A percentile compares a stretch with the other conserved stretches of the same genome.
Conservation (phyloP, 352 stramenopile species). For the Globisporangium takayamanum region DNA sequence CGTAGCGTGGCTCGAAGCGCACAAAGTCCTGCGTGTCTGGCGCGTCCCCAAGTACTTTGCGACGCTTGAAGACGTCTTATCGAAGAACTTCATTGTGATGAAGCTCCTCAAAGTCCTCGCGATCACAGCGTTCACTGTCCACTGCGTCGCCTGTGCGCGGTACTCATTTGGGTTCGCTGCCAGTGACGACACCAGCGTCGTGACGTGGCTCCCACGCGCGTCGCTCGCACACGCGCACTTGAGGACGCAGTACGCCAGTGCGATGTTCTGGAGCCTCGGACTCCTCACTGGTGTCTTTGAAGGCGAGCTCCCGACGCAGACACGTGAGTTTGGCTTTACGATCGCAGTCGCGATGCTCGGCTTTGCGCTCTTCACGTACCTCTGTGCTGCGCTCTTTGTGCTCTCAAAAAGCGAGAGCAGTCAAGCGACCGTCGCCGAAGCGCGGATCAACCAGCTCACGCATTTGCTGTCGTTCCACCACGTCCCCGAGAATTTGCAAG, state of each 20-base stretch:
- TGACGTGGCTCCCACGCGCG: conserved; percentile 16
- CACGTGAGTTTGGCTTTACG: conserved; percentile 36
- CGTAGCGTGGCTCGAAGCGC: conserved; percentile 27
- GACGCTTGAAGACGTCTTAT: conserved; percentile 48
- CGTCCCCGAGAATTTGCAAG: conserved; percentile 42
- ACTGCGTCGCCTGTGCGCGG: conserved; percentile 41
- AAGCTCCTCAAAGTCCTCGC: conserved; percentile 48
- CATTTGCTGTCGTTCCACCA: conserved; percentile 61
- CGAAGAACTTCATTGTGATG: conserved; percentile 38
- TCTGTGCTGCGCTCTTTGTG: conserved; percentile 62
- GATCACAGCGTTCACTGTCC: conserved; percentile 29
- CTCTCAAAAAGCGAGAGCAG: conserved; percentile 63
- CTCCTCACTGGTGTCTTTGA: conserved; percentile 52
- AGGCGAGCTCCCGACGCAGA: conserved; percentile 29
- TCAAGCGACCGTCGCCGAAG: conserved; percentile 30
- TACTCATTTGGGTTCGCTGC: conserved; percentile 32
- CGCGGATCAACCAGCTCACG: conserved; percentile 58
- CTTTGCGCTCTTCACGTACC: conserved; percentile 54
- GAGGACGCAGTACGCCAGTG: conserved; percentile 24
- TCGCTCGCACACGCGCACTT: conserved; percentile 9
- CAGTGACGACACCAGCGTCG: conserved; percentile 10
- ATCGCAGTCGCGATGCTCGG: conserved; percentile 40
- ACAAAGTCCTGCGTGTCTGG: conserved; percentile 46
- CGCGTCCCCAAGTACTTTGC: conserved; percentile 35
- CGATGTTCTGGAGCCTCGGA: conserved; percentile 51